phyloP scores from a whole-genome alignment of 148 eudicot species.

The Talinum fruticosum region DNA sequence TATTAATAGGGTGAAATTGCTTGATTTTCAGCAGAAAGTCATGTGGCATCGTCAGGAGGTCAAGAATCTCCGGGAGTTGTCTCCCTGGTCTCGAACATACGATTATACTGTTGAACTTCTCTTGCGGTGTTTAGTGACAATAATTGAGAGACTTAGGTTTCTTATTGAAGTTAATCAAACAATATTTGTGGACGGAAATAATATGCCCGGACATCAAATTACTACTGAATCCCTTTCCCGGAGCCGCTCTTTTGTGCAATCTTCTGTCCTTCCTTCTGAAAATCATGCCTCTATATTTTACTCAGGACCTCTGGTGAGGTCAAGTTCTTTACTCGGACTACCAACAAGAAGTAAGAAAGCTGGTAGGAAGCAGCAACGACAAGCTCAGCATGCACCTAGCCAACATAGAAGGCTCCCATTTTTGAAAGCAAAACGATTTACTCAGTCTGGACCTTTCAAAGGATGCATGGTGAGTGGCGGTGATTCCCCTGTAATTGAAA shows the following conservation, averaged over 20 bases:
- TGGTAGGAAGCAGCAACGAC: conserved; percentile 35
- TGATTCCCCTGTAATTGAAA: conserved; percentile 57
- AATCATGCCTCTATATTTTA: conserved; percentile 39
- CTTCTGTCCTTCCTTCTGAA: conserved; percentile 60
- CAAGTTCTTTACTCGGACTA: conserved; percentile 58
- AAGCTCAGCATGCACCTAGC: conserved; percentile 25
- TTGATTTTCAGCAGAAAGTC: conserved; percentile 83
- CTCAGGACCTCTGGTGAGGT: conserved; percentile 53
- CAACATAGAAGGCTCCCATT: conserved; percentile 34
- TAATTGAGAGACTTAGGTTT: conserved; percentile 55
- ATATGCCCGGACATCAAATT: conserved; percentile 19
- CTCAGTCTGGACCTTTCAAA: conserved; percentile 60
- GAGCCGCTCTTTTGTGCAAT: conserved; percentile 55
- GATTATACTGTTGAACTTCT: conserved; percentile 65
- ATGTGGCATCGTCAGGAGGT: conserved; percentile 85
- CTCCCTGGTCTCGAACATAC: conserved; percentile 74
- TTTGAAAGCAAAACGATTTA: conserved; percentile 39
- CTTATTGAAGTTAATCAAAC: conserved; percentile 46
- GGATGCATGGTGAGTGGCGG: conserved; percentile 63
- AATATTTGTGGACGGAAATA: conserved; percentile 30
- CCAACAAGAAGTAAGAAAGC: conserved; percentile 38
- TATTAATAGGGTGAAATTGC: conserved; percentile 46
- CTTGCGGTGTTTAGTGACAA: conserved; percentile 63
- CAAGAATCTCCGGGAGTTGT: conserved; percentile 61
- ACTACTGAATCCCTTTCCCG: conserved; percentile 41